Percentiles rank a stretch among this genome's conserved stretches.
phyloP scores from a whole-genome alignment of 176 grass and related monocot genomes.

The Rhipidocladum racemiflorum region DNA sequence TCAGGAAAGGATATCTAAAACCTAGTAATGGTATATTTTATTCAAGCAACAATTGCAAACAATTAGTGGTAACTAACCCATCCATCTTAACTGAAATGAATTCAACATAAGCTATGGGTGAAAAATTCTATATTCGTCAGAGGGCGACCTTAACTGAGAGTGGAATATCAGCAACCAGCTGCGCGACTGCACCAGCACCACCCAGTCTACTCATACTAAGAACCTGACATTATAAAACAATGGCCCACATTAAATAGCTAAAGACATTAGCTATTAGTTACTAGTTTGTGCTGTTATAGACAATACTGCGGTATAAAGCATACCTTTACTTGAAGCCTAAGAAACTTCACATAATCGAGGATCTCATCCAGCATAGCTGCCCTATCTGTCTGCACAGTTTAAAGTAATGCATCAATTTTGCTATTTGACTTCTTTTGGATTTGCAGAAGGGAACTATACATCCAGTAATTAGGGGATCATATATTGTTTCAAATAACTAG shows the following conservation, averaged over 20 bases:
- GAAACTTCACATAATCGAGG: constrained; percentile 91
- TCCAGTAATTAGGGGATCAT: neutral
- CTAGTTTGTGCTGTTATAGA: neutral
- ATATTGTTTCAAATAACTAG: neutral
- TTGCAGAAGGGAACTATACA: neutral
- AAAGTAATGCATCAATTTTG: constrained; percentile 25
- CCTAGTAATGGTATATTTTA: constrained; percentile 1
- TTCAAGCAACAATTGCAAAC: neutral
- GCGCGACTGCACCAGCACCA: constrained; percentile 80
- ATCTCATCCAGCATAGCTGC: constrained; percentile 96
- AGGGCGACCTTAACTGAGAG: constrained; percentile 68
- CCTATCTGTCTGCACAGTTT: constrained; percentile 71
- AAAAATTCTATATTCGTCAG: neutral
- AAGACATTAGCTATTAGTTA: neutral
- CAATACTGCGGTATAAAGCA: neutral
- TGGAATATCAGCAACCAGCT: constrained; percentile 88
- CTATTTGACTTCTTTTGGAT: neutral
- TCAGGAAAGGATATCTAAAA: neutral
- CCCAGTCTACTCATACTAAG: constrained; percentile 93
- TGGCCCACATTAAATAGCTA: neutral
- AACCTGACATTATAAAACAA: constrained; percentile 45
- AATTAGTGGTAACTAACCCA: neutral
- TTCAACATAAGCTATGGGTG: neutral
- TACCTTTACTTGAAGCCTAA: constrained; percentile 97
- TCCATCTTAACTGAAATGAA: constrained; percentile 15